These are phyloP conservation scores for Rhodamnia argentea DNA, from an alignment of 345 rosid species.

Conservation along the genomic window DNA sequence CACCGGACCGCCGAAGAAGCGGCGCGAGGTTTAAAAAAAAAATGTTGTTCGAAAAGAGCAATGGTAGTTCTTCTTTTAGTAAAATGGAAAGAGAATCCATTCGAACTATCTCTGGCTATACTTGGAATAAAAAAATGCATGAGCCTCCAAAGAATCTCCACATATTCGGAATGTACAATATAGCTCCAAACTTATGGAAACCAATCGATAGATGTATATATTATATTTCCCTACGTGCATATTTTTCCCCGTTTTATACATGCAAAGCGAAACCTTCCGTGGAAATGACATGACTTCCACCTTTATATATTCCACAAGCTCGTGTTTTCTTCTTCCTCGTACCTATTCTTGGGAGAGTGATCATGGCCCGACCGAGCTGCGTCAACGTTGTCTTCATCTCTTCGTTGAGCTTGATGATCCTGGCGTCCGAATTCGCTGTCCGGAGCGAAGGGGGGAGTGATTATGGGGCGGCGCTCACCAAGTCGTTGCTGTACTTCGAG, in stretches of 20 bases:
- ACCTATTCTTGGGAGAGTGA: not conserved
- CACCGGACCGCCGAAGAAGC: not conserved
- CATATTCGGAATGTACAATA: no score
- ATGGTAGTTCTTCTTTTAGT: not conserved
- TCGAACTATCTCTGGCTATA: no score
- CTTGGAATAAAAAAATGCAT: no score
- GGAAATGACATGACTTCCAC: not conserved
- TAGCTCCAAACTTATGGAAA: no score
- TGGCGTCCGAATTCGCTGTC: not conserved
- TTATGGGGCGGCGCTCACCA: slow-evolving; percentile 47
- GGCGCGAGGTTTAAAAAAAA: not conserved
- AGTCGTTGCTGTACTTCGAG: slow-evolving; percentile 60
- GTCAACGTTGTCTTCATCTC: not conserved
- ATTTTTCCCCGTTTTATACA: not conserved
- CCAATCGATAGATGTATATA: not conserved
- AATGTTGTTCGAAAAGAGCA: not conserved
- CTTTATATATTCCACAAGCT: not conserved
- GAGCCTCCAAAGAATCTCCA: no score
- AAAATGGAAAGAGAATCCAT: not conserved
- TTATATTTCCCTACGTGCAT: not conserved
- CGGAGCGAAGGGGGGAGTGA: not conserved
- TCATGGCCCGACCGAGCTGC: not conserved
- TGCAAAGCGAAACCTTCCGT: not conserved
- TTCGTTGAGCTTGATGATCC: not conserved
- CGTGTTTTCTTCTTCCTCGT: not conserved